Base-by-base conservation (phyloP, 2,329 filamentous ascomycete species). In the Alternaria arborescens region DNA sequence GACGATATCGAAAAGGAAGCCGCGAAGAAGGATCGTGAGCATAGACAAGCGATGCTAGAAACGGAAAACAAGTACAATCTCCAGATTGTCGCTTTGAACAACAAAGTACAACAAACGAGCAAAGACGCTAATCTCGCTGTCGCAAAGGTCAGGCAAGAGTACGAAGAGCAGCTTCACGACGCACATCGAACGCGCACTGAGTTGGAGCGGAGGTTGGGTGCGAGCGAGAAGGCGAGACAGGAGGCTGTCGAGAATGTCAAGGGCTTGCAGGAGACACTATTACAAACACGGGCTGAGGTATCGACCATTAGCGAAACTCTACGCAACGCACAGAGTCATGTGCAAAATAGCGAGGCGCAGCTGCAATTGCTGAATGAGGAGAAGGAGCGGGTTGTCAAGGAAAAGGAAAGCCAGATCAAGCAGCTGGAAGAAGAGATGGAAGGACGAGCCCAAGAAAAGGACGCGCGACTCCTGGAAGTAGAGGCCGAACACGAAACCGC, bases 1-100 rank as follows among this genome's bases (percentile, higher is more conserved):
- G 84, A 84, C 47, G 86, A 88, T 34, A 91, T 95, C 70, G 88
- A 90, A 53, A 85, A 87, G 38, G 89, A 93, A 57, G 67, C 90
- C 7, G 83, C 82, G 75, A 86, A 82, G 67, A 81, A 79, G 32
- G 72, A 81, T 41, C 74, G 77, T 24, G 74, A 78, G 16, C 73
- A 78, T 52, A 66, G 66, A 20, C 71, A 75, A 61, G 64, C 61
- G 2, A 61, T 73, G 5, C 70, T 80, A 16, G 79, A 81, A 54
- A 66, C 85, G 26, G 81, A 85, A 60, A 82, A 83, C 61, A 81
- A 84, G 60, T 78, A 84, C 59, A 81, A 79, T 5, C 71, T 81
- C 30, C 80, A 83, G 41, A 59, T 77, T 7, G 71, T 70, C 2
- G 73, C 73, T 3, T 64, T 78, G 20, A 79, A 77, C 55, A 78